These are phyloP conservation scores for Cicer bijugum DNA, from an alignment of 306 rosid species.

Conservation along the genomic window DNA sequence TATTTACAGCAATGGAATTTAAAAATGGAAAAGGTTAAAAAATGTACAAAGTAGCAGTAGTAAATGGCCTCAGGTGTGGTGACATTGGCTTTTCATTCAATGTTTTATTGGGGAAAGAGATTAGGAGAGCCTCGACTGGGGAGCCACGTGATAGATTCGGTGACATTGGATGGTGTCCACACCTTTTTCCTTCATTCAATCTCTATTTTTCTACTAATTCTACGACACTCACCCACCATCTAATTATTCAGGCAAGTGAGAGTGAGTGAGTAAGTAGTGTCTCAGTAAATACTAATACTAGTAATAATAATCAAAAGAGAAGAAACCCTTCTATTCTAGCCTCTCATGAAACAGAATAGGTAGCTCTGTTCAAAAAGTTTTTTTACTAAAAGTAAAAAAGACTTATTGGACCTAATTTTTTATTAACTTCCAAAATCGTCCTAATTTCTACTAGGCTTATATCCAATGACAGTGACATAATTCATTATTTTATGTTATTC, in stretches of 20 bases:
- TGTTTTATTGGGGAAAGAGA: constrained; percentile 51
- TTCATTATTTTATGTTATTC: not conserved
- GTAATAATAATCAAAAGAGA: not conserved
- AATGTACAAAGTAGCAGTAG: not conserved
- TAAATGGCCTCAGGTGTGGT: constrained; percentile 50
- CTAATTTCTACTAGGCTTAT: constrained; percentile 18
- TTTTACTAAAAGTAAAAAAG: not conserved
- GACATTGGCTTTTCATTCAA: constrained; percentile 60
- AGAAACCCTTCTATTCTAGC: not conserved
- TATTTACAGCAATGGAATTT: not conserved
- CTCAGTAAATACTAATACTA: too few relatives aligned
- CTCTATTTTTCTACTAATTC: constrained; percentile 46
- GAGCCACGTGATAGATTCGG: constrained; percentile 81
- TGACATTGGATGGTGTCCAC: constrained; percentile 46
- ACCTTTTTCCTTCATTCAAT: constrained; percentile 61
- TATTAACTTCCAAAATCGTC: not conserved
- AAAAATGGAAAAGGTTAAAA: not conserved
- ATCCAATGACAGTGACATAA: not conserved
- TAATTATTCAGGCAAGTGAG: constrained; percentile 23
- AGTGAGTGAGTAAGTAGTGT: not conserved
- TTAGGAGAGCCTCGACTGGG: constrained; percentile 53
- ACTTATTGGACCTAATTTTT: constrained; percentile 24
- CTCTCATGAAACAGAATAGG: constrained; percentile 18
- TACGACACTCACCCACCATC: constrained; percentile 41
- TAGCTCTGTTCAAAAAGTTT: constrained; percentile 13